Percentiles rank a stretch among this genome's conserved stretches.
These are phyloP conservation scores for Metschnikowia continentalis DNA, from an alignment of 805 yeast species.

Conservation along the genomic window DNA sequence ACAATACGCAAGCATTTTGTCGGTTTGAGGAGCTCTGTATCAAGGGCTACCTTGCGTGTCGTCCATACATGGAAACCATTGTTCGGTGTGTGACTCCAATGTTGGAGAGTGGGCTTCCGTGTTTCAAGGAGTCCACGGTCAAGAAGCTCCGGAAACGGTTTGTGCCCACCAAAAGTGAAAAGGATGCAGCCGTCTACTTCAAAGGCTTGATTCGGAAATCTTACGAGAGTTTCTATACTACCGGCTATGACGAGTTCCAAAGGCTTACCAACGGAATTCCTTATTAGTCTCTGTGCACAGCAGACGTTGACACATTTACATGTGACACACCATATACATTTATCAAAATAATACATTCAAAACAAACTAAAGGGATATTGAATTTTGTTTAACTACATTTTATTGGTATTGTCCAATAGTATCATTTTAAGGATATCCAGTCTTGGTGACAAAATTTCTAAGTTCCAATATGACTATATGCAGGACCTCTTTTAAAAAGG, in stretches of 20 bases:
- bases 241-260: slow-evolving; percentile 97
- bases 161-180: slow-evolving; percentile 74
- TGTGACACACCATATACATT: too few species aligned
- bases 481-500: too few species aligned
- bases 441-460: too few species aligned
- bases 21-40: slow-evolving; percentile 96
- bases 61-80: slow-evolving; percentile 84
- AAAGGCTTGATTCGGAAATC: slow-evolving; percentile 72
- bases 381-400: too few species aligned
- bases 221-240: slow-evolving; percentile 83
- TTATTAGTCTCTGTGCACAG: slow-evolving; percentile 41
- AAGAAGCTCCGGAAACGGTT: slow-evolving; percentile 73
- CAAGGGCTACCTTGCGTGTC: slow-evolving; percentile 81
- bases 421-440: too few species aligned
- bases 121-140: slow-evolving; percentile 87
- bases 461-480: too few species aligned
- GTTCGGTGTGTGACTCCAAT: slow-evolving; percentile 84
- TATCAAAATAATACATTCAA: too few species aligned
- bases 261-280: slow-evolving; percentile 96
- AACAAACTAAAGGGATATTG: too few species aligned
- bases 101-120: slow-evolving; percentile 93
- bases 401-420: too few species aligned
- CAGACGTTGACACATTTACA: too few species aligned
- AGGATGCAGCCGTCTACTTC: slow-evolving; percentile 79
- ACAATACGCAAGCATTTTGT: slow-evolving; percentile 76